Percentiles rank a stretch among this genome's conserved stretches.
Conservation (phyloP, 306 rosid species). For the Vicia sativa region DNA sequence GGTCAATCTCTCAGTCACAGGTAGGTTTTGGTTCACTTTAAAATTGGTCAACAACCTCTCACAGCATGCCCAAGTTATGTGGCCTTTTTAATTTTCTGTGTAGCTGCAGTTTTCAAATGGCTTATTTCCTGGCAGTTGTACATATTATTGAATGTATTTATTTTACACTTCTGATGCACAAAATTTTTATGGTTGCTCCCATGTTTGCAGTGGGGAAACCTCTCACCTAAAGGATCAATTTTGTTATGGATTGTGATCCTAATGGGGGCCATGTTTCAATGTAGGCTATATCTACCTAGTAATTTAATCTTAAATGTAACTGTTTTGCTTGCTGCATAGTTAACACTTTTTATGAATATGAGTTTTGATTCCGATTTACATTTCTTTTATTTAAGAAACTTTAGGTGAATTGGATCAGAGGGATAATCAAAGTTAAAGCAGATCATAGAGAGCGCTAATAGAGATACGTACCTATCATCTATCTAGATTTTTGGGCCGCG, state of each 20-base stretch:
- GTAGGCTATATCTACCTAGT: neutral
- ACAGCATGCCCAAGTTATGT: conserved; percentile 22
- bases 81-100: neutral
- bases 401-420: no score
- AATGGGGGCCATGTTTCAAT: neutral
- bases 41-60: conserved; percentile 27
- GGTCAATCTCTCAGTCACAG: conserved; percentile 9
- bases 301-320: conserved; percentile 8
- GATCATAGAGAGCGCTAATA: no score
- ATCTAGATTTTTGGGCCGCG: no score
- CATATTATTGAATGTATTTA: conserved; percentile 8
- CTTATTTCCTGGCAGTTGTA: conserved; percentile 19
- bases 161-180: neutral
- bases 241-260: conserved; percentile 9
- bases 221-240: neutral
- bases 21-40: neutral
- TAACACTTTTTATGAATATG: neutral
- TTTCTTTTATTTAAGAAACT: no score
- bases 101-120: conserved; percentile 19
- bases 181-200: conserved; percentile 15
- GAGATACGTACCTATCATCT: no score
- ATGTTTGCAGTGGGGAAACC: conserved; percentile 30
- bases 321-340: conserved; percentile 26
- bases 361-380: neutral
- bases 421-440: no score